Conservation (phyloP, 1,284 basidiomycete species). For the Albatrellus sp. region DNA sequence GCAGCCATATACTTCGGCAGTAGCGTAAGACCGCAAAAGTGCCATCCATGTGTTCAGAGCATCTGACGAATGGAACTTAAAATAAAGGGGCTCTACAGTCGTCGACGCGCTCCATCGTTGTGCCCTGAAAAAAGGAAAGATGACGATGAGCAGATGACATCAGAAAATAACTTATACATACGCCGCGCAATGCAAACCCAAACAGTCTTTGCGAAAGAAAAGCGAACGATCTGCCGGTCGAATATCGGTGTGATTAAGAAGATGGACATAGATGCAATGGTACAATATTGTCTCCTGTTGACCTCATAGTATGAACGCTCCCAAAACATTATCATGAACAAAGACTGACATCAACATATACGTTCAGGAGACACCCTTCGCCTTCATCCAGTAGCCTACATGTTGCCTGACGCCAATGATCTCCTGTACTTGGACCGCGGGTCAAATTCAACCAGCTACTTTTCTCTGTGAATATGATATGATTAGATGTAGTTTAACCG, state of each 20-base stretch:
- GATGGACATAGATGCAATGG: constrained; percentile 59
- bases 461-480: constrained; percentile 36
- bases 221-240: constrained; percentile 57
- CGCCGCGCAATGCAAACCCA: constrained; percentile 55
- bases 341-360: constrained; percentile 58
- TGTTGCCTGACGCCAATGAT: constrained; percentile 58
- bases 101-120: constrained; percentile 47
- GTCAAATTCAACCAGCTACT: constrained; percentile 58
- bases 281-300: constrained; percentile 55
- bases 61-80: constrained; percentile 51
- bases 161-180: constrained; percentile 17
- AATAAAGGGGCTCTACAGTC: constrained; percentile 54
- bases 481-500: background rate
- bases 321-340: constrained; percentile 4
- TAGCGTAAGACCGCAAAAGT: constrained; percentile 63
- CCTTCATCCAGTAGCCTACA: constrained; percentile 61
- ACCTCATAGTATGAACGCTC: background rate
- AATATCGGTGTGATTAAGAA: constrained; percentile 64
- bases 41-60: constrained; percentile 58
- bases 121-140: constrained; percentile 23
- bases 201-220: constrained; percentile 57
- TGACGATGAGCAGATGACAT: constrained; percentile 3
- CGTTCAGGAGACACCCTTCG: constrained; percentile 49
- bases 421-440: constrained; percentile 33
- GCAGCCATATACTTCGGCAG: constrained; percentile 64